phyloP scores from a whole-genome alignment of 2,329 filamentous ascomycete genomes.

The Alternaria conjuncta region DNA sequence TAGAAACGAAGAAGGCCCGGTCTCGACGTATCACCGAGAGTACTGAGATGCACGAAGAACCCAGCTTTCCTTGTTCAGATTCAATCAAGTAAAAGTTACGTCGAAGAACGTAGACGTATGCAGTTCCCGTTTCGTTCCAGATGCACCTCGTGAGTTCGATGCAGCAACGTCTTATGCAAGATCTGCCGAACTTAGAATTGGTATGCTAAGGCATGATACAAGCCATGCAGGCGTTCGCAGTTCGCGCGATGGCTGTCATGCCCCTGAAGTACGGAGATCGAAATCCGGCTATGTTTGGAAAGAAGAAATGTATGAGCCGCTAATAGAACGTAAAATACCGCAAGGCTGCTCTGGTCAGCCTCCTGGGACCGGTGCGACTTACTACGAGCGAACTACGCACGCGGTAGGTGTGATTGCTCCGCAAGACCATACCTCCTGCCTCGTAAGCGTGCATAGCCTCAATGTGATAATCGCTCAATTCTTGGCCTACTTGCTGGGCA shows the following conservation, averaged over 20 bases:
- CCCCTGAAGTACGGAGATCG: neutral
- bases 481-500: slow-evolving; percentile 4
- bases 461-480: slow-evolving; percentile 6
- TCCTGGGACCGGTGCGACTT: neutral
- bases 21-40: neutral
- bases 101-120: neutral
- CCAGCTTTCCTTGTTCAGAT: neutral
- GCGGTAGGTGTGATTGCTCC: neutral
- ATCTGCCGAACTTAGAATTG: neutral
- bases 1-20: neutral
- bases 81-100: neutral
- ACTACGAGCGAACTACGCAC: neutral
- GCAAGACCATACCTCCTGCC: neutral
- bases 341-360: neutral
- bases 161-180: neutral
- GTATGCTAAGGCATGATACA: neutral
- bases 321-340: neutral
- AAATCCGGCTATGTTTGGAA: neutral
- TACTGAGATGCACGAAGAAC: neutral
- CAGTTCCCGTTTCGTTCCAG: neutral
- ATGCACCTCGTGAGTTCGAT: neutral
- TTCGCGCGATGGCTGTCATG: neutral
- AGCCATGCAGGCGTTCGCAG: neutral
- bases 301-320: neutral
- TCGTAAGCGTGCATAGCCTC: slow-evolving; percentile 5